Percentiles rank a stretch among this genome's conserved stretches.
Conservation (phyloP, 192 early-diverging fungal species). For the Backusella australiensis region DNA sequence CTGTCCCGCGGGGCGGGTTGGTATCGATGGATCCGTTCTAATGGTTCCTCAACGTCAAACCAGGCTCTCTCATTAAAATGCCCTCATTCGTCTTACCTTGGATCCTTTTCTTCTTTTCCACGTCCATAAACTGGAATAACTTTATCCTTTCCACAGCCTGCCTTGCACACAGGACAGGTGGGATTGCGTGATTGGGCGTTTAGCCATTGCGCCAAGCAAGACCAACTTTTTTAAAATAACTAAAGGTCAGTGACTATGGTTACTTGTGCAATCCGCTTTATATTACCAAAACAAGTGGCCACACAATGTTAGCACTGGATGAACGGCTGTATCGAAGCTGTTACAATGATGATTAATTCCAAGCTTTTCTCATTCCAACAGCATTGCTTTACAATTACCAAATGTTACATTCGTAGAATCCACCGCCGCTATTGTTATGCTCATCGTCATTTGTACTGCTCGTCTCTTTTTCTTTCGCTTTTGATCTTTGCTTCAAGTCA, state of each 20-base stretch:
- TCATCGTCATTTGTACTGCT: neutral
- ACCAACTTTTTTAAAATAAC: conserved; percentile 45
- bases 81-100: conserved; percentile 45
- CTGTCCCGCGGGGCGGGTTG: conserved; percentile 76
- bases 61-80: neutral
- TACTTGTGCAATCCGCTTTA: neutral
- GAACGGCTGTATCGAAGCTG: conserved; percentile 73
- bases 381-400: conserved; percentile 18
- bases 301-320: conserved; percentile 76
- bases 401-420: conserved; percentile 43
- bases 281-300: conserved; percentile 76
- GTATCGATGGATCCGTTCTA: conserved; percentile 46
- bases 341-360: neutral
- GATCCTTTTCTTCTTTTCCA: conserved; percentile 74
- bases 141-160: conserved; percentile 79
- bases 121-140: conserved; percentile 83
- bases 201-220: conserved; percentile 74
- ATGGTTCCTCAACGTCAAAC: neutral
- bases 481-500: conserved; percentile 13
- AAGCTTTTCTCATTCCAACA: neutral
- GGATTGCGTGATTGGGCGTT: conserved; percentile 66
- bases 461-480: neutral
- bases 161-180: conserved; percentile 83
- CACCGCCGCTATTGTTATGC: conserved; percentile 10
- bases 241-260: neutral